Evolutionary conservation across 768 basidiomycete genomes (phyloP).

Genomic region (Infundibulicybe gibba): DNA sequence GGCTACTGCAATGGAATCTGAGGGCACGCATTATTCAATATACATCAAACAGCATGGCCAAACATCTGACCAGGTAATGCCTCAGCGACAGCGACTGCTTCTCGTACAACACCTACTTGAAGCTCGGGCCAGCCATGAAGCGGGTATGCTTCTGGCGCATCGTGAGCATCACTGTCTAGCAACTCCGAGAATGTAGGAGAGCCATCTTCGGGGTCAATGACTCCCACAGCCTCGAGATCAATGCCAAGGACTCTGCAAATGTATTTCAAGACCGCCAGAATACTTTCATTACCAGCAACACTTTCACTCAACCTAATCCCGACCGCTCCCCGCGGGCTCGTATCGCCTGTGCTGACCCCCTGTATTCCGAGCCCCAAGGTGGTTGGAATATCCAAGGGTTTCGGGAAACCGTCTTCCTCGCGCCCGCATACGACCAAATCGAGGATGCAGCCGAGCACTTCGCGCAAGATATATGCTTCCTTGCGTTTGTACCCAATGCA

Average conservation of each 20-base stretch:
- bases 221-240: constrained; percentile 66
- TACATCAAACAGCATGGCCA: neutral
- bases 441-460: constrained; percentile 80
- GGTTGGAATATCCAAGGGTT: constrained; percentile 33
- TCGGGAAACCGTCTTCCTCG: constrained; percentile 60
- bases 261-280: constrained; percentile 72
- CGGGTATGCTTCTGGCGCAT: constrained; percentile 33
- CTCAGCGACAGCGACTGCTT: constrained; percentile 89
- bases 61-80: constrained; percentile 73
- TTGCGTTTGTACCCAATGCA: constrained; percentile 84
- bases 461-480: constrained; percentile 83
- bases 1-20: constrained; percentile 83
- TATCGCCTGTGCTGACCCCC: constrained; percentile 30
- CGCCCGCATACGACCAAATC: constrained; percentile 85
- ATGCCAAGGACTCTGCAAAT: constrained; percentile 81
- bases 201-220: constrained; percentile 30
- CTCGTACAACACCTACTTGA: constrained; percentile 90
- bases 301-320: constrained; percentile 73
- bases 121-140: constrained; percentile 92
- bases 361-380: constrained; percentile 47
- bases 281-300: constrained; percentile 74
- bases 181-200: constrained; percentile 1
- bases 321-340: constrained; percentile 48
- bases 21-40: constrained; percentile 3
- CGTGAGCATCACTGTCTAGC: constrained; percentile 31